A percentile compares a stretch with the other conserved stretches of the same genome.
Evolutionary conservation across 1,284 basidiomycete genomes (phyloP).

Genomic region (Ceratobasidium papillatum): DNA sequence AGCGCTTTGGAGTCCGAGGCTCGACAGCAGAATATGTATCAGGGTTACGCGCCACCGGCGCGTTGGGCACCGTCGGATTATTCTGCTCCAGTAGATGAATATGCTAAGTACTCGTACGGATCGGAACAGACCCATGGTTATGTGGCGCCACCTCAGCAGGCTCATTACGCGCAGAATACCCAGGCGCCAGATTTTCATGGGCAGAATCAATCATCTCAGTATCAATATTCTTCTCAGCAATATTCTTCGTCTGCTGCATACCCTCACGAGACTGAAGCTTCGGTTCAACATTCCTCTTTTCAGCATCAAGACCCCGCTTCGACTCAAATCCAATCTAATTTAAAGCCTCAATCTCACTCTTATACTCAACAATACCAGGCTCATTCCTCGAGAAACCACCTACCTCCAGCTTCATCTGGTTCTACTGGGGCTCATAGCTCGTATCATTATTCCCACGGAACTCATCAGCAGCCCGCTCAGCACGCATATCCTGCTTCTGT

Average conservation of each 20-base stretch:
- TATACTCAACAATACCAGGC: slow-evolving; percentile 23
- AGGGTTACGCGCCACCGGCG: slow-evolving; percentile 32
- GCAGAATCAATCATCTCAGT: slow-evolving; percentile 31
- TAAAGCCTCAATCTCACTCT: slow-evolving; percentile 36
- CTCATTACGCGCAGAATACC: slow-evolving; percentile 10
- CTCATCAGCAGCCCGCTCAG: slow-evolving; percentile 7
- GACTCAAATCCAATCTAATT: slow-evolving; percentile 36
- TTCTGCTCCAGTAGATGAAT: slow-evolving; percentile 9
- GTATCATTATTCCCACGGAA: not conserved
- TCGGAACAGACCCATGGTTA: not conserved
- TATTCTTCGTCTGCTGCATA: slow-evolving; percentile 27
- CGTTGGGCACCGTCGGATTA: slow-evolving; percentile 29
- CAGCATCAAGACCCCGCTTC: slow-evolving; percentile 20
- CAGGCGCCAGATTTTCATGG: slow-evolving; percentile 6
- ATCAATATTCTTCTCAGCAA: slow-evolving; percentile 31
- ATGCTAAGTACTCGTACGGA: slow-evolving; percentile 11
- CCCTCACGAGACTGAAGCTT: slow-evolving; percentile 6
- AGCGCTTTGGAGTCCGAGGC: slow-evolving; percentile 35
- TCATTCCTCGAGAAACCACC: slow-evolving; percentile 22
- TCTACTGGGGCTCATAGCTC: slow-evolving; percentile 1
- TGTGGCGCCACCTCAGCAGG: slow-evolving; percentile 16
- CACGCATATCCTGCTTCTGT: not conserved
- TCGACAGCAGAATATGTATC: slow-evolving; percentile 27
- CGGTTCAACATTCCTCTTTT: slow-evolving; percentile 26
- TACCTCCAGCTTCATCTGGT: slow-evolving; percentile 1